These are phyloP conservation scores for Russula ochroleuca DNA, from an alignment of 768 basidiomycete genomes.

Conservation along the genomic window DNA sequence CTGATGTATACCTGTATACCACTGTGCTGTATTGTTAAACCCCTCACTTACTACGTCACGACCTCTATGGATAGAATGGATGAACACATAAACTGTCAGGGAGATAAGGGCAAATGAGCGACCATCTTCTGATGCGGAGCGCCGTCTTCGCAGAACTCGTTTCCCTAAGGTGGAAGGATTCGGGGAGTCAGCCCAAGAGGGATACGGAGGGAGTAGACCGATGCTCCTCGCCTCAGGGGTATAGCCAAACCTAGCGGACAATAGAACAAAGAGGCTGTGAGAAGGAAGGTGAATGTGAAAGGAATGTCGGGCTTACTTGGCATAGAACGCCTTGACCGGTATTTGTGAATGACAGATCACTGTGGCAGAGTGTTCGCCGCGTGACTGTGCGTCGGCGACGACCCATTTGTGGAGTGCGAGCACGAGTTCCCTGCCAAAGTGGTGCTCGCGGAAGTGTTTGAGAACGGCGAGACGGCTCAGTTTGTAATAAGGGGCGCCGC, in stretches of 20 bases:
- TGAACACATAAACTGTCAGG: constrained; percentile 33
- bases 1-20: constrained; percentile 34
- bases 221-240: constrained; percentile 53
- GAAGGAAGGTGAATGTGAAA: constrained; percentile 23
- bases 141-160: constrained; percentile 76
- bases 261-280: constrained; percentile 29
- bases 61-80: constrained; percentile 35
- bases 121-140: constrained; percentile 86
- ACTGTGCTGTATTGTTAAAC: constrained; percentile 42
- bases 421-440: constrained; percentile 66
- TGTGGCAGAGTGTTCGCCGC: constrained; percentile 35
- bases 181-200: constrained; percentile 7
- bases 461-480: constrained; percentile 68
- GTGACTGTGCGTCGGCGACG: constrained; percentile 36
- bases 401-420: constrained; percentile 58
- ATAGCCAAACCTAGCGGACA: constrained; percentile 60
- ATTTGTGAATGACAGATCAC: constrained; percentile 70
- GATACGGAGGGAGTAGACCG: constrained; percentile 22
- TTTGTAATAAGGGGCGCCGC: constrained; percentile 54
- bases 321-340: constrained; percentile 66
- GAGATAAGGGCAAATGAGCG: constrained; percentile 45
- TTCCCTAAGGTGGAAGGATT: constrained; percentile 44
- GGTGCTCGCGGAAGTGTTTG: constrained; percentile 56
- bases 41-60: constrained; percentile 33
- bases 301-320: constrained; percentile 51